Evolutionary conservation across 2,329 filamentous ascomycete species (phyloP).

Genomic region (Rutstroemia sp.): DNA sequence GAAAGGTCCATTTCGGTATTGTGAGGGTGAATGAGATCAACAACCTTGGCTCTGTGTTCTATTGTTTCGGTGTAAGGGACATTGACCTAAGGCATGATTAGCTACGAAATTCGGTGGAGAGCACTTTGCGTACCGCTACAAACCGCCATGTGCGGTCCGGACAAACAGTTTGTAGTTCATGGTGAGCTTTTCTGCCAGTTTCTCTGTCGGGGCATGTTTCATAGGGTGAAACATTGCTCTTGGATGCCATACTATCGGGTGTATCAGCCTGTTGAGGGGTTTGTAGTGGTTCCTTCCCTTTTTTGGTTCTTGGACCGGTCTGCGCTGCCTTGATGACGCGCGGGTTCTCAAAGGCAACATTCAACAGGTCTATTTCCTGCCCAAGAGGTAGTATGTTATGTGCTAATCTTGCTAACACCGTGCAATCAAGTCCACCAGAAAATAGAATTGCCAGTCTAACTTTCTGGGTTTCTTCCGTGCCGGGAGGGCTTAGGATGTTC

Average conservation of each 20-base stretch:
- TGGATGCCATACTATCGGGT: neutral
- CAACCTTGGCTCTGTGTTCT: slow-evolving; percentile 59
- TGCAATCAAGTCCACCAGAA: slow-evolving; percentile 91
- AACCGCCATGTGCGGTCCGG: slow-evolving; percentile 74
- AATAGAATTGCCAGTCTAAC: slow-evolving; percentile 73
- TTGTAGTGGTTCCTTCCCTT: neutral
- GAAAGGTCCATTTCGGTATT: slow-evolving; percentile 99
- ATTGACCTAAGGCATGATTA: slow-evolving; percentile 50
- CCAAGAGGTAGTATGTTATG: slow-evolving; percentile 65
- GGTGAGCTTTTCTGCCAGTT: slow-evolving; percentile 73
- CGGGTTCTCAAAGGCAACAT: slow-evolving; percentile 96
- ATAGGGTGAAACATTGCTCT: slow-evolving; percentile 40
- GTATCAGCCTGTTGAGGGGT: neutral
- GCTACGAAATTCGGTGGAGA: slow-evolving; percentile 6
- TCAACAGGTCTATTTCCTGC: slow-evolving; percentile 78
- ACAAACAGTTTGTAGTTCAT: slow-evolving; percentile 65
- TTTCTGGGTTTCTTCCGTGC: slow-evolving; percentile 27
- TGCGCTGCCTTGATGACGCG: slow-evolving; percentile 54
- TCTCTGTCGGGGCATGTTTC: slow-evolving; percentile 85
- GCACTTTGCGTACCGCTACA: slow-evolving; percentile 48
- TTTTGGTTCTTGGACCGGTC: slow-evolving; percentile 27
- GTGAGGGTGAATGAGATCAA: slow-evolving; percentile 80
- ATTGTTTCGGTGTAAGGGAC: slow-evolving; percentile 71
- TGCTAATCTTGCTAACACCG: slow-evolving; percentile 70
- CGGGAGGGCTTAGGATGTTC: slow-evolving; percentile 54